Conservation (phyloP, 2,329 filamentous ascomycete species). For the Aspergillus arachidicola region DNA sequence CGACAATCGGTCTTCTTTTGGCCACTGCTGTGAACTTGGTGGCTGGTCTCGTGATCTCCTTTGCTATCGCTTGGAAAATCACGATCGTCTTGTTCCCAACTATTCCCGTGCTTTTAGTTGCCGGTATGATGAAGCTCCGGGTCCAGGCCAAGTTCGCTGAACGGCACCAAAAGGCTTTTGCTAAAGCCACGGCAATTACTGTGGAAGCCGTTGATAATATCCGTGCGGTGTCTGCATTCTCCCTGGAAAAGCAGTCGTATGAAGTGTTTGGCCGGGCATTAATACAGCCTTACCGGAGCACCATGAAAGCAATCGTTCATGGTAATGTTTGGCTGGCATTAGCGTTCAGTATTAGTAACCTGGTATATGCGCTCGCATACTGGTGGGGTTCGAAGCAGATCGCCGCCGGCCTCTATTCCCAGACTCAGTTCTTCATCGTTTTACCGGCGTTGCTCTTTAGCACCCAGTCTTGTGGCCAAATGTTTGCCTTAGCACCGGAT, state of each 20-base stretch:
- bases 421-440: slow-evolving; percentile 72
- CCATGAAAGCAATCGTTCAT: slow-evolving; percentile 48
- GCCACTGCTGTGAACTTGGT: slow-evolving; percentile 70
- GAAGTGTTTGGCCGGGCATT: slow-evolving; percentile 49
- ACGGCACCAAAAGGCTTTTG: slow-evolving; percentile 53
- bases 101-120: slow-evolving; percentile 68
- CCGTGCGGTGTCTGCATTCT: slow-evolving; percentile 53
- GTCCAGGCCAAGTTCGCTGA: slow-evolving; percentile 62
- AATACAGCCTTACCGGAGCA: slow-evolving; percentile 49
- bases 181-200: slow-evolving; percentile 52
- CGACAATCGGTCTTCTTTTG: slow-evolving; percentile 68
- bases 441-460: slow-evolving; percentile 70
- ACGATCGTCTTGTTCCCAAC: slow-evolving; percentile 70
- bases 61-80: slow-evolving; percentile 75
- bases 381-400: slow-evolving; percentile 78
- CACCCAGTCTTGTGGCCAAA: slow-evolving; percentile 71
- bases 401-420: slow-evolving; percentile 64
- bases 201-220: slow-evolving; percentile 57
- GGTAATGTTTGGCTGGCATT: slow-evolving; percentile 49
- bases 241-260: slow-evolving; percentile 53
- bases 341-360: slow-evolving; percentile 54
- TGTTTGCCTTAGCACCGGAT: slow-evolving; percentile 74
- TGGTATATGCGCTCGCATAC: slow-evolving; percentile 74
- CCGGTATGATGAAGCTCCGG: slow-evolving; percentile 68
- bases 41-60: slow-evolving; percentile 67